Evolutionary conservation across 2,329 filamentous ascomycete genomes (phyloP), one percentile per base, ranked within the genome.

Genomic region (Clarireedia homoeocarpa): DNA sequence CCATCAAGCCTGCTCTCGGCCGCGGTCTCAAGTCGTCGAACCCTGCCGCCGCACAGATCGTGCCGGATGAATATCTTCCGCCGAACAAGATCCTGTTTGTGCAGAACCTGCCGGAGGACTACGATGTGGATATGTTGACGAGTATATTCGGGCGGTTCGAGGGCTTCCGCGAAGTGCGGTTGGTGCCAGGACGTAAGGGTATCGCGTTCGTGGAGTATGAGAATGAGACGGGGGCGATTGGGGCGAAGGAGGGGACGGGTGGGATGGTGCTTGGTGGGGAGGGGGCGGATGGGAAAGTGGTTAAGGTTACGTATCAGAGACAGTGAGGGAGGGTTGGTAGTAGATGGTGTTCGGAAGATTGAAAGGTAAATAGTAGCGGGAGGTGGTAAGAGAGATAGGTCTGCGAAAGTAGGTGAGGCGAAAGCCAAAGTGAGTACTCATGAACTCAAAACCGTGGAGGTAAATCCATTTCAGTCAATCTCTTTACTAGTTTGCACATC

Each of bases 141-240:
- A 78, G 80, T 34, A 84, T 97, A 60, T 99, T 97, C 73, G 83
- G 84, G 51, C 85, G 88, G 49, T 99, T 95, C 74, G 89, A 95
- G 61, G 92, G 92, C 26, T 96, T 99, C 77, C 87, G 86, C 69
- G 94, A 99, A 75, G 89, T 96, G 47, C 84, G 94, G 67, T 73
- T 90, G 69, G 92, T 97, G 47, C 91, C 92, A 5, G 88, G 90
- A 30, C 79, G 92, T 51, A 86, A 83, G 61, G 90, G 90, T 3
- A 91, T 99, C 71, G 94, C 91, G 0, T 99, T 99, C 71, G 90
- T 96, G 58, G 94, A 99, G 72, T 99, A 97, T 74, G 90, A 96
- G 67, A 85, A 83, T 63, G 91, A 97, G 74, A 80, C 85, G 48
- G 91, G 89, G 44, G 91, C 94, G 27, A 96, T 96, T 66, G 86